These are phyloP conservation scores for Asterella californica DNA, from an alignment of 225 moss, liverwort and hornwort species.

Conservation along the genomic window DNA sequence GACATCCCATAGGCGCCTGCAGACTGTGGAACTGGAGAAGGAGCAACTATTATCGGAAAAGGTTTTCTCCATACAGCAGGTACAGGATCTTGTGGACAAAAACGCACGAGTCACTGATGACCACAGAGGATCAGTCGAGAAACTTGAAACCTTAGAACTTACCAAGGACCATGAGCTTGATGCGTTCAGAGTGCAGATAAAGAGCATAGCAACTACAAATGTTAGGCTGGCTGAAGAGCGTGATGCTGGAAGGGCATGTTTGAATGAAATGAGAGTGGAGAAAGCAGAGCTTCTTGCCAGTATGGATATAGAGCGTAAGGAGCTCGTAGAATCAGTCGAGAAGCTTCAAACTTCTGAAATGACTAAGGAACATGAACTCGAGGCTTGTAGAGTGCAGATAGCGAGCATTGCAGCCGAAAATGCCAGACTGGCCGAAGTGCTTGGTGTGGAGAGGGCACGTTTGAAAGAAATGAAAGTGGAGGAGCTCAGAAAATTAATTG, in stretches of 20 bases:
- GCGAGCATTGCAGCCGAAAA: conserved; percentile 25
- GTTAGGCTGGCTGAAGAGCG: conserved; percentile 22
- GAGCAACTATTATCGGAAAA: conserved; percentile 24
- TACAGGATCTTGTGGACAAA: conserved; percentile 17
- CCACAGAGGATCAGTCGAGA: conserved; percentile 21
- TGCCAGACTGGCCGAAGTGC: conserved; percentile 13
- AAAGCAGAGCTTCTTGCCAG: conserved; percentile 24
- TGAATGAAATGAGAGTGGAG: conserved; percentile 24
- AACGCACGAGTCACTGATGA: conserved; percentile 19
- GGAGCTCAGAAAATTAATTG: conserved; percentile 25
- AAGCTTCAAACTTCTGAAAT: conserved; percentile 23
- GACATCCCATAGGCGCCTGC: conserved; percentile 15
- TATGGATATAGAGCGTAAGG: conserved; percentile 29
- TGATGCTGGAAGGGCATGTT: conserved; percentile 12
- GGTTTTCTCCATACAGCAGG: conserved; percentile 21
- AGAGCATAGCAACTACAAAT: conserved; percentile 29
- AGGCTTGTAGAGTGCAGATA: conserved; percentile 22
- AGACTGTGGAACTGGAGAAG: conserved; percentile 33
- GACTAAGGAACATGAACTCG: conserved; percentile 21
- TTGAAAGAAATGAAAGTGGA: conserved; percentile 23
- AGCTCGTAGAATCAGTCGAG: conserved; percentile 29
- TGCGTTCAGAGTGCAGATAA: conserved; percentile 16
- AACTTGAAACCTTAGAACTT: conserved; percentile 18
- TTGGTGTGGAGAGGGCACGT: conserved; percentile 14
- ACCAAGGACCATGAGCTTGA: conserved; percentile 28